phyloP scores from a whole-genome alignment of 805 yeast genomes.

The Saccharomyces eubayanus region DNA sequence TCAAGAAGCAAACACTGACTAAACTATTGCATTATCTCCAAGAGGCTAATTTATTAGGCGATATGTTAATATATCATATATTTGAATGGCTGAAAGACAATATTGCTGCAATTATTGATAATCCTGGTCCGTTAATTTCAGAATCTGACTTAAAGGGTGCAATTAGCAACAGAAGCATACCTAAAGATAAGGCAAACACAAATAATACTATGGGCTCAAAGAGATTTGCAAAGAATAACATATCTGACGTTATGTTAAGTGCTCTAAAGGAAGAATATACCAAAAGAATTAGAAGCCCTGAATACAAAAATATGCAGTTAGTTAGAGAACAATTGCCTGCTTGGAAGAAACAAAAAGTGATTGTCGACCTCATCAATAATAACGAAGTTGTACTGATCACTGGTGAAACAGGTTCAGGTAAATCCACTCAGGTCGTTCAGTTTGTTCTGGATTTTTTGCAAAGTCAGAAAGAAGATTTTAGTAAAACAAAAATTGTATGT shows the following conservation, averaged over 20 bases:
- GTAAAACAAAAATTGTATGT: conserved; percentile 56
- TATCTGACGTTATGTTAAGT: conserved; percentile 4
- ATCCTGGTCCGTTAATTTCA: conserved; percentile 63
- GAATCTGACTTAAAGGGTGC: conserved; percentile 9
- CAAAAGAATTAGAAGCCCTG: conserved; percentile 25
- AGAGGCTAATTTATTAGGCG: conserved; percentile 49
- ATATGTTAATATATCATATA: conserved; percentile 57
- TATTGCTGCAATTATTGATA: conserved; percentile 45
- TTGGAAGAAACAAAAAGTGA: conserved; percentile 55
- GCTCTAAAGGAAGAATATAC: conserved; percentile 32
- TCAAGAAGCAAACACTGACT: conserved; percentile 49
- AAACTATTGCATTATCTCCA: conserved; percentile 39
- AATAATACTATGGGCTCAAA: not conserved
- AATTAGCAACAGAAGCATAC: conserved; percentile 15
- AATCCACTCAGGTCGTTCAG: conserved; percentile 90
- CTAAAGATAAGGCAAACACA: not conserved
- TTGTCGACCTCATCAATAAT: conserved; percentile 47
- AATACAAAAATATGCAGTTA: conserved; percentile 35
- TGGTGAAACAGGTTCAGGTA: conserved; percentile 98
- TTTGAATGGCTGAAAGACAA: conserved; percentile 73
- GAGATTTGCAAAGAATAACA: not conserved
- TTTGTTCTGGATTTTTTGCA: conserved; percentile 67
- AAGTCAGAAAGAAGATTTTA: conserved; percentile 37
- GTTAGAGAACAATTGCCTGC: conserved; percentile 68
- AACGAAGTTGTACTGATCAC: conserved; percentile 70